A percentile compares a stretch with the other conserved stretches of the same genome.
These are phyloP conservation scores for Suillus plorans DNA, from an alignment of 768 basidiomycete genomes.

Conservation along the genomic window DNA sequence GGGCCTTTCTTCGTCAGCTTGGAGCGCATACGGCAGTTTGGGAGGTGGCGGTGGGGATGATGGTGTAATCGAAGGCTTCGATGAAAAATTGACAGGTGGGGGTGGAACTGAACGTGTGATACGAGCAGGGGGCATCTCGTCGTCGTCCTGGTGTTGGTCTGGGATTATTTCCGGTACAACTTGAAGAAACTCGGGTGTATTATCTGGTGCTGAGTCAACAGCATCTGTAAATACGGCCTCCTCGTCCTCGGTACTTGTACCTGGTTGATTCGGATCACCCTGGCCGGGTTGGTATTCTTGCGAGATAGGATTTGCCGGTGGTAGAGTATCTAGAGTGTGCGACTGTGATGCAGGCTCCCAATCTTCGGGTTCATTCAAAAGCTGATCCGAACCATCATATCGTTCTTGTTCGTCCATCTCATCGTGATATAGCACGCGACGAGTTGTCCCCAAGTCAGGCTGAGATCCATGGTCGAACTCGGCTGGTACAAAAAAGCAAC, in stretches of 20 bases:
- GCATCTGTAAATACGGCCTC: neutral
- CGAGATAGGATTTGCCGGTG: neutral
- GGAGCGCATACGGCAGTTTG: slow-evolving; percentile 13
- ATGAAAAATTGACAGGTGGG: slow-evolving; percentile 29
- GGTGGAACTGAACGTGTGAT: slow-evolving; percentile 32
- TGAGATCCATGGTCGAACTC: slow-evolving; percentile 6
- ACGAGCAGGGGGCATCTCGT: slow-evolving; percentile 31
- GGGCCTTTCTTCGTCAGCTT: slow-evolving; percentile 23
- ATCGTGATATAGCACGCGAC: slow-evolving; percentile 1
- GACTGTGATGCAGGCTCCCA: neutral
- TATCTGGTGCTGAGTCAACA: neutral
- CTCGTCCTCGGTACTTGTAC: neutral
- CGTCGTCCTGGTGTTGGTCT: slow-evolving; percentile 17
- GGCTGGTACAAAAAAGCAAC: slow-evolving; percentile 5
- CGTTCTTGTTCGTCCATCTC: neutral
- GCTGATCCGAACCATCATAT: neutral
- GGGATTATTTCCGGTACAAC: too few relatives aligned
- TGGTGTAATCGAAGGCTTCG: slow-evolving; percentile 19
- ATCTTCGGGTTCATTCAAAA: neutral
- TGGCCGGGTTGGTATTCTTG: neutral
- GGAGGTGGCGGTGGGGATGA: slow-evolving; percentile 18
- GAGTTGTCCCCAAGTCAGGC: slow-evolving; percentile 4
- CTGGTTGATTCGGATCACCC: neutral
- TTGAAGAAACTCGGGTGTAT: neutral
- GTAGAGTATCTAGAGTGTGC: neutral